Evolutionary conservation across 768 basidiomycete genomes (phyloP).

Genomic region (Tubosaeta sp.): DNA sequence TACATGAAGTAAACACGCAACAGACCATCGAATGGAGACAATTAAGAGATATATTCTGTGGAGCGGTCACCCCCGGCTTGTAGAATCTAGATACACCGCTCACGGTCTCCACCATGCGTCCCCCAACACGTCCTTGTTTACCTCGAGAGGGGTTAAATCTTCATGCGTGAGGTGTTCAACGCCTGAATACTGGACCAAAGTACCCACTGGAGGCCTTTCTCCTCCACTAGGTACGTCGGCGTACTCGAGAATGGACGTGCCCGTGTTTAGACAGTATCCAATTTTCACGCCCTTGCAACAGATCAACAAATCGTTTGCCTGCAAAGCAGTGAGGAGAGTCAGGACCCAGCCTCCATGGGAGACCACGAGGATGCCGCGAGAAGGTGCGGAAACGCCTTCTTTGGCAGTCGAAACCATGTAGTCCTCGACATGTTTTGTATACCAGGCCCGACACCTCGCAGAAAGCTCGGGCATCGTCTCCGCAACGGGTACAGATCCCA

Average conservation of each 20-base stretch:
- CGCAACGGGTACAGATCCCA: not conserved
- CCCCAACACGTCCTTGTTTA: conserved; percentile 46
- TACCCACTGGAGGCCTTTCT: conserved; percentile 20
- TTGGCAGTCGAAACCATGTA: not conserved
- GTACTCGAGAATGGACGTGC: conserved; percentile 53
- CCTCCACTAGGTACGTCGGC: conserved; percentile 22
- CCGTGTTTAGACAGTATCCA: conserved; percentile 13
- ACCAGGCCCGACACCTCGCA: not conserved
- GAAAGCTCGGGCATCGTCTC: not conserved
- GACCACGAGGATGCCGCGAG: not conserved
- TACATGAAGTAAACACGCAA: too few species aligned
- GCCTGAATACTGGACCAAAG: conserved; percentile 49
- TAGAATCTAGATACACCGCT: not conserved
- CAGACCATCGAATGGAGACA: too few species aligned
- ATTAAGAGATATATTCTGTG: too few species aligned
- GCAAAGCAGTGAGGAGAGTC: conserved; percentile 39
- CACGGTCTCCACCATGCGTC: conserved; percentile 5
- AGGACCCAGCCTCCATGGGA: conserved; percentile 49
- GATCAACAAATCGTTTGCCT: conserved; percentile 36
- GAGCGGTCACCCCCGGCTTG: too few species aligned
- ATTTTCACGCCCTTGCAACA: conserved; percentile 27
- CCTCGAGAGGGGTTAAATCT: conserved; percentile 31
- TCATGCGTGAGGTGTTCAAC: conserved; percentile 42
- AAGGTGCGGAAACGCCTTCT: not conserved
- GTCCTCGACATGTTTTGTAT: not conserved